Percentiles rank a stretch among this genome's conserved stretches.
Evolutionary conservation across 345 rosid genomes (phyloP).

Genomic region (Aurinia saxatilis): DNA sequence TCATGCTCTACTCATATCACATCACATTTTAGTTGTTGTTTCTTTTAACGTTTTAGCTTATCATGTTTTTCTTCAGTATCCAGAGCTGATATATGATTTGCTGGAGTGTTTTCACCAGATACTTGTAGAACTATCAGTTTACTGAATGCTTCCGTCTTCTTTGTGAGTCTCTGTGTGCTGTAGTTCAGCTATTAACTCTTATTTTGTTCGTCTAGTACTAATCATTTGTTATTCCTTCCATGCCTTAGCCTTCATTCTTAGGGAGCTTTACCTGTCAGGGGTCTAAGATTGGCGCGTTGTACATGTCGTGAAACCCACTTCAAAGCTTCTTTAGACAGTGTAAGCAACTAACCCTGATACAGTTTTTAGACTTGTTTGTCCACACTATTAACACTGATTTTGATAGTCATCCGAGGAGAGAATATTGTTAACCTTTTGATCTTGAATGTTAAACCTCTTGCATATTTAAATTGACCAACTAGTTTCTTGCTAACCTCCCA

Average conservation of each 20-base stretch:
- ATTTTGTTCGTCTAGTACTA: not conserved
- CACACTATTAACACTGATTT: not conserved
- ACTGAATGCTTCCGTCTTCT: conserved; percentile 16
- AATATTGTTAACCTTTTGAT: not conserved
- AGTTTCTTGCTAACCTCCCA: conserved; percentile 19
- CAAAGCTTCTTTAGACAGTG: conserved; percentile 20
- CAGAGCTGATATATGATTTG: conserved; percentile 9
- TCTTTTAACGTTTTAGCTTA: conserved; percentile 16
- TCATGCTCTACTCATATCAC: not conserved
- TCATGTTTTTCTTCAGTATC: conserved; percentile 13
- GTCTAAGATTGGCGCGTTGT: conserved; percentile 5
- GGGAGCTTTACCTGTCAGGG: conserved; percentile 9
- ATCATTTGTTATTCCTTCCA: conserved; percentile 3
- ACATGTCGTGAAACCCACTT: conserved; percentile 7
- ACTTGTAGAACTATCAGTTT: conserved; percentile 10
- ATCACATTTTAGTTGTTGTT: conserved; percentile 7
- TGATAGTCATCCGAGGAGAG: not conserved
- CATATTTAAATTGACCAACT: conserved; percentile 12
- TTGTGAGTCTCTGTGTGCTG: conserved; percentile 19
- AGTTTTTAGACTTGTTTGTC: not conserved
- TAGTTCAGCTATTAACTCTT: not conserved
- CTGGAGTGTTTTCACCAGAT: conserved; percentile 13
- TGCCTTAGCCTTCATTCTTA: conserved; percentile 7
- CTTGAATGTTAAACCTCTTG: not conserved
- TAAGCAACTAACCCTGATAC: conserved; percentile 6